Conservation (phyloP, 1,284 basidiomycete genomes). For the Mycosarcoma mackinlayi region DNA sequence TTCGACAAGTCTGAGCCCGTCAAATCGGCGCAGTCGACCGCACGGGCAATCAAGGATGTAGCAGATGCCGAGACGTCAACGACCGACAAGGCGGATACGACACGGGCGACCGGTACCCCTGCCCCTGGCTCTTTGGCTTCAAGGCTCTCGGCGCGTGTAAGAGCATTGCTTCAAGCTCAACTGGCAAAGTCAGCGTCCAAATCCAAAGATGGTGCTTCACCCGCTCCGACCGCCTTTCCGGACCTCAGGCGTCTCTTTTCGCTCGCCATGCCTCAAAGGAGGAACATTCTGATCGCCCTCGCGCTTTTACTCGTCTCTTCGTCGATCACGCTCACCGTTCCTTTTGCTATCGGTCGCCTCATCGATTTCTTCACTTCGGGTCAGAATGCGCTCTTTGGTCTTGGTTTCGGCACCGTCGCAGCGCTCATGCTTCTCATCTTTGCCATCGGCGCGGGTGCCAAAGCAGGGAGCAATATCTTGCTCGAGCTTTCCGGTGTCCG, state of each 20-base stretch:
- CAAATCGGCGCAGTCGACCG: conserved; percentile 3
- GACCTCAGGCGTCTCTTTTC: conserved; percentile 59
- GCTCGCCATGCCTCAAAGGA: conserved; percentile 63
- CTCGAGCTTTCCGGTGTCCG: conserved; percentile 83
- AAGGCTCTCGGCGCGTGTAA: conserved; percentile 19
- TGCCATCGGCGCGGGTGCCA: conserved; percentile 85
- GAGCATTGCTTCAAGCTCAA: conserved; percentile 31
- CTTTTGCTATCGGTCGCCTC: conserved; percentile 65
- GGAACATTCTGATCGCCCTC: conserved; percentile 57
- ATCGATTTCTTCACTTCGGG: conserved; percentile 67
- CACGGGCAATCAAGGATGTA: conserved; percentile 2
- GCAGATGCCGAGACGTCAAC: not conserved
- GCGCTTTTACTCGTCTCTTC: conserved; percentile 68
- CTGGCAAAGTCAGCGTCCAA: conserved; percentile 43
- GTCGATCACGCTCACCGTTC: conserved; percentile 77
- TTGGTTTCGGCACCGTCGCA: conserved; percentile 85
- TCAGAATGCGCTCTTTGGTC: conserved; percentile 58
- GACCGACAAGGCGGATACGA: not conserved
- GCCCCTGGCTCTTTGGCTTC: conserved; percentile 18
- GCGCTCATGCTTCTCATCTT: conserved; percentile 81
- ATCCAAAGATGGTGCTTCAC: conserved; percentile 37
- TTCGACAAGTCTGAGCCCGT: conserved; percentile 15
- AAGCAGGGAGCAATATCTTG: conserved; percentile 90
- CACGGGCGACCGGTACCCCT: not conserved
- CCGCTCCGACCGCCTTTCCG: conserved; percentile 55